These are phyloP conservation scores for Rutstroemia sydowiana DNA, from an alignment of 2,329 filamentous ascomycete genomes.

Conservation along the genomic window DNA sequence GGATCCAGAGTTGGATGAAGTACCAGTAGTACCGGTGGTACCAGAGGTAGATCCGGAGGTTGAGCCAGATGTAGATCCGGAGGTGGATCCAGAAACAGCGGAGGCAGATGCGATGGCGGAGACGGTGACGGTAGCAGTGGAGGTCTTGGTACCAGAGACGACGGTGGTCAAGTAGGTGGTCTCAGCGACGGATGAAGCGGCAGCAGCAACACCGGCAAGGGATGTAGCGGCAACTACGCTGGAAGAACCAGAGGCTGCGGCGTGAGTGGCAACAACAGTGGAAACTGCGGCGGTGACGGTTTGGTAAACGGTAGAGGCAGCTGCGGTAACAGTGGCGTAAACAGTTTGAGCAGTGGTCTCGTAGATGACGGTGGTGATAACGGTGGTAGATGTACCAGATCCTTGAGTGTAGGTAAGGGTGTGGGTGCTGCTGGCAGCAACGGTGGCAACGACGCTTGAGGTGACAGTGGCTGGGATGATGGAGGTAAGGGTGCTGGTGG, in stretches of 20 bases:
- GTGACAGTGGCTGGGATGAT: background rate
- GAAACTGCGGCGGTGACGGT: background rate
- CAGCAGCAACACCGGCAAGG: background rate
- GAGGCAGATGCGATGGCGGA: background rate
- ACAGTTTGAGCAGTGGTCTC: constrained; percentile 31
- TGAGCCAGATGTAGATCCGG: too few relatives aligned
- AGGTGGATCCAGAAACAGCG: too few relatives aligned
- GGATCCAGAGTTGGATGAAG: constrained; percentile 6
- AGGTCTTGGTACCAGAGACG: constrained; percentile 15
- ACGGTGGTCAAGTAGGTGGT: constrained; percentile 14
- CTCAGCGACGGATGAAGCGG: background rate
- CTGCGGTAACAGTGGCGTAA: constrained; percentile 18
- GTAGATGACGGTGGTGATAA: constrained; percentile 37
- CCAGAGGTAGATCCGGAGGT: too few relatives aligned
- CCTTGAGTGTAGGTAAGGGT: constrained; percentile 36
- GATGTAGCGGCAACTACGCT: too few relatives aligned
- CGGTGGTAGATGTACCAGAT: constrained; percentile 36
- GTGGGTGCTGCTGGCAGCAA: background rate
- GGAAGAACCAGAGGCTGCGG: too few relatives aligned
- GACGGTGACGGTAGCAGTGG: constrained; percentile 21
- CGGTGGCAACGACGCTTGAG: background rate
- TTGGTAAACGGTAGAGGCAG: background rate
- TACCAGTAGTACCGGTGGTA: background rate
- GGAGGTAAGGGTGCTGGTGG: constrained; percentile 13
- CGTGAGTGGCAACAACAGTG: too few relatives aligned